Evolutionary conservation across 305 asterid genomes (phyloP).

Genomic region (Euphrasia arctica): DNA sequence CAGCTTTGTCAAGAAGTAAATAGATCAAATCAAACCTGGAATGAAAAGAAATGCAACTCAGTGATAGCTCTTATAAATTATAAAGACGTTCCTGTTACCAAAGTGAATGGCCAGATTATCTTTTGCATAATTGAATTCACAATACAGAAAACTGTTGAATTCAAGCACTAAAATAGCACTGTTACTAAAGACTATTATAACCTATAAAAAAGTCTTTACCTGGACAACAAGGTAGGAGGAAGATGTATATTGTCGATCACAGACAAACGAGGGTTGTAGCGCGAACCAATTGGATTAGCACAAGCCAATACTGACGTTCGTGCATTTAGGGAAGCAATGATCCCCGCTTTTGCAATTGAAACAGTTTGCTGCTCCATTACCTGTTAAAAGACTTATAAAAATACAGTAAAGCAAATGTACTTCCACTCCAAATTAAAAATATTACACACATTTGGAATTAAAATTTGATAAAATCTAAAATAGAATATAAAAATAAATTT

Average conservation of each 20-base stretch:
- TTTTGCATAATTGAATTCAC: slow-evolving; percentile 1
- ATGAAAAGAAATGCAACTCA: slow-evolving; percentile 32
- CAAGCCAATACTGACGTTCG: slow-evolving; percentile 98
- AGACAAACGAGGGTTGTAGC: slow-evolving; percentile 93
- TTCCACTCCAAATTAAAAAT: slow-evolving; percentile 1
- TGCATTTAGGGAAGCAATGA: slow-evolving; percentile 96
- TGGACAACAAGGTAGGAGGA: slow-evolving; percentile 91
- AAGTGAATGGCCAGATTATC: slow-evolving; percentile 1
- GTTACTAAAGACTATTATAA: background rate
- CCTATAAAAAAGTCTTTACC: slow-evolving; percentile 40
- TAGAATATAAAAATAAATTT: background rate
- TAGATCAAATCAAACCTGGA: slow-evolving; percentile 97
- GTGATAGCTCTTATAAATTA: slow-evolving; percentile 7
- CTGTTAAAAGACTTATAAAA: slow-evolving; percentile 34
- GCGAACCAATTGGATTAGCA: slow-evolving; percentile 98
- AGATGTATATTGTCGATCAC: slow-evolving; percentile 97
- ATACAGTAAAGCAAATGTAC: background rate
- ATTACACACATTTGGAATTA: background rate
- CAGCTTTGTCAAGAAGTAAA: slow-evolving; percentile 94
- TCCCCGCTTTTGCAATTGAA: slow-evolving; percentile 99
- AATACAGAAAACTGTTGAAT: background rate
- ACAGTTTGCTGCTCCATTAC: slow-evolving; percentile 99
- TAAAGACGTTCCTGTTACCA: slow-evolving; percentile 3
- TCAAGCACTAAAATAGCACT: slow-evolving; percentile 10
- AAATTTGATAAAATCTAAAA: background rate